Percentiles rank a stretch among this genome's conserved stretches.
Conservation (phyloP, 768 basidiomycete genomes). For the Polyporus arcularius region DNA sequence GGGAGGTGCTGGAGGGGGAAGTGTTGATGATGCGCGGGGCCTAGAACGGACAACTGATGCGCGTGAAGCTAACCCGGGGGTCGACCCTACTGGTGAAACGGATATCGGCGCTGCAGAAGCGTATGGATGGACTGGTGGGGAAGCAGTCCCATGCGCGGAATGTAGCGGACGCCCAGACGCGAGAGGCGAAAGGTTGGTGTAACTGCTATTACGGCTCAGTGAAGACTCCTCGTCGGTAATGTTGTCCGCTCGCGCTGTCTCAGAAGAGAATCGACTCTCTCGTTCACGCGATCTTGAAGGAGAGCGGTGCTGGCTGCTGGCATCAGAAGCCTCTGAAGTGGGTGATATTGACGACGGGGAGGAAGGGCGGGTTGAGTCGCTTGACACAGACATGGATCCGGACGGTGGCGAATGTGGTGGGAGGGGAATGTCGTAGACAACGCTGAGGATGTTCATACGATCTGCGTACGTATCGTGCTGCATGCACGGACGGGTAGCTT, state of each 20-base stretch:
- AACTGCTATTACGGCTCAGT: slow-evolving; percentile 13
- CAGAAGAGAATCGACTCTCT: slow-evolving; percentile 27
- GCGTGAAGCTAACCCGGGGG: not conserved
- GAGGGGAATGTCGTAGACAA: slow-evolving; percentile 85
- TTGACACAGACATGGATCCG: slow-evolving; percentile 44
- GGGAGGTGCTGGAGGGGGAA: slow-evolving; percentile 68
- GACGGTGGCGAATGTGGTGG: slow-evolving; percentile 65
- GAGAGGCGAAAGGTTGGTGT: slow-evolving; percentile 9
- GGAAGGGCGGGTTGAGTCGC: slow-evolving; percentile 52
- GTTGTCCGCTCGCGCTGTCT: slow-evolving; percentile 13
- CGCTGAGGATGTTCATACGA: slow-evolving; percentile 88
- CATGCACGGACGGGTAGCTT: not conserved
- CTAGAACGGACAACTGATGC: slow-evolving; percentile 25
- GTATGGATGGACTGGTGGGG: slow-evolving; percentile 21
- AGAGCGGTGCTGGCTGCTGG: slow-evolving; percentile 30
- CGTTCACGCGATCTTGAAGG: slow-evolving; percentile 17
- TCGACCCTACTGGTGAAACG: not conserved
- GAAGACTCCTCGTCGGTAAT: slow-evolving; percentile 6
- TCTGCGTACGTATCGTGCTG: slow-evolving; percentile 96
- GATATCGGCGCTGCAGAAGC: slow-evolving; percentile 15
- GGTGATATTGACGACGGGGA: slow-evolving; percentile 54
- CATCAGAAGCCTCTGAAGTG: slow-evolving; percentile 44
- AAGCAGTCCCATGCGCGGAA: slow-evolving; percentile 2
- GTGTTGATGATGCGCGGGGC: slow-evolving; percentile 56
- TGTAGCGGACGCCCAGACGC: slow-evolving; percentile 9